Base-by-base conservation (phyloP, 768 basidiomycete genomes). In the Xerocomus brunneocitrinus region DNA sequence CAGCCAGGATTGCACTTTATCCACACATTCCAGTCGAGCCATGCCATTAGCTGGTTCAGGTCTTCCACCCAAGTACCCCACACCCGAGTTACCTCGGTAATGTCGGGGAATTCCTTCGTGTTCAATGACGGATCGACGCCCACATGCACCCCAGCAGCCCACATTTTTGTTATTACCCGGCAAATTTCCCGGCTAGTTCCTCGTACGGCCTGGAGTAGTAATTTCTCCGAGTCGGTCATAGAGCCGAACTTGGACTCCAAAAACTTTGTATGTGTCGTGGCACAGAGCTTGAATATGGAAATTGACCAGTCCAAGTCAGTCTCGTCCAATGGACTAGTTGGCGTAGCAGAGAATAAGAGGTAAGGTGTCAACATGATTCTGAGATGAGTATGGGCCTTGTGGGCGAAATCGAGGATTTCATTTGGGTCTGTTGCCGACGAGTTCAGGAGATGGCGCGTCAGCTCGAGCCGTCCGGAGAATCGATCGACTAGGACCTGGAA, bases 11-110 rank as follows among this genome's bases (percentile, higher is more conserved):
- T 61, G 55, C 80, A 81, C 40, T 65, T 75, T 5, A 73, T 59
- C 79, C 79, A 81, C 14, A 71, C 62, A 48, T 68, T 72, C 79
- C 80, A 82, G 56, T 76, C 79, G 2, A 82, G 62, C 79, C 79
- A 81, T 0, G 41, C 47, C 70, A 79, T 76, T 34, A 81, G 58
- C 13, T 50, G 55, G 8, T 67, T 55, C 10, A 76, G 44, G 5
- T 71, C 66, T 13, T 34, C 30, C 13, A 53, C 61, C 79, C 79
- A 80, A 7, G 52, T 28, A 12, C 24, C 27, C 8, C 67, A 36
- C 38, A 71, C 36, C 9, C 10, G 36, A 13, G 24, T 52, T n/a
- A 51, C 44, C 19, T 56, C 42, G 1, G 19, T 44, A 16, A 52
- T 9, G 31, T 47, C 32, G 9, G 27, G 47, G 5, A 25, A 34